A percentile compares a stretch with the other conserved stretches of the same genome.
phyloP scores from a whole-genome alignment of 139 green algal species.

The Dunaliella primolecta region DNA sequence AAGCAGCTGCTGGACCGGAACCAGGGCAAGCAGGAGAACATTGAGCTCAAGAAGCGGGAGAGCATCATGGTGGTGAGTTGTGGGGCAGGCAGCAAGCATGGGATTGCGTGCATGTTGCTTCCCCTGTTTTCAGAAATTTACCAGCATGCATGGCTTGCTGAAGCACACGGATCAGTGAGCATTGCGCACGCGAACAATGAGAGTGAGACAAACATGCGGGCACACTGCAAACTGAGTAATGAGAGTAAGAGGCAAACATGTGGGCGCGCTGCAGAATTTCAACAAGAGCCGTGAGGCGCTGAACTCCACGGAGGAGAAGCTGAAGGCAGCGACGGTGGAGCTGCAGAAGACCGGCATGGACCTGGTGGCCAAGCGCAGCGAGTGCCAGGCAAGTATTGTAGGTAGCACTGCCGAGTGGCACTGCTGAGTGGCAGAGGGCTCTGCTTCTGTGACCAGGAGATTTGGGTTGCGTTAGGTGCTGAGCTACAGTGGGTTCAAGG shows the following conservation, averaged over 20 bases:
- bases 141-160: too few species aligned
- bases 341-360: constrained; percentile 54
- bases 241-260: too few species aligned
- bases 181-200: not conserved
- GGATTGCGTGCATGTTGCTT: too few species aligned
- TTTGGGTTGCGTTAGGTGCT: too few species aligned
- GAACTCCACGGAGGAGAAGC: constrained; percentile 44
- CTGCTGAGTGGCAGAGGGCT: too few species aligned
- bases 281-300: constrained; percentile 66
- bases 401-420: too few species aligned
- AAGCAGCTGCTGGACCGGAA: constrained; percentile 64
- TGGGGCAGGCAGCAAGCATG: too few species aligned
- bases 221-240: too few species aligned
- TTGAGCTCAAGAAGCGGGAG: constrained; percentile 76
- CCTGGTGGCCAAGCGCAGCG: constrained; percentile 33
- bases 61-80: constrained; percentile 65
- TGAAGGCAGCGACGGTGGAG: constrained; percentile 32
- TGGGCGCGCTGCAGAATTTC: constrained; percentile 50
- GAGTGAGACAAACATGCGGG: too few species aligned
- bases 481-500: too few species aligned
- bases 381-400: constrained; percentile 15
- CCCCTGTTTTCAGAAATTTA: not conserved
- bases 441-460: too few species aligned
- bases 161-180: too few species aligned
- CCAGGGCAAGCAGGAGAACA: constrained; percentile 60